These are phyloP conservation scores for Arxiozyma heterogenica DNA, from an alignment of 1,139 yeast species.

Conservation along the genomic window DNA sequence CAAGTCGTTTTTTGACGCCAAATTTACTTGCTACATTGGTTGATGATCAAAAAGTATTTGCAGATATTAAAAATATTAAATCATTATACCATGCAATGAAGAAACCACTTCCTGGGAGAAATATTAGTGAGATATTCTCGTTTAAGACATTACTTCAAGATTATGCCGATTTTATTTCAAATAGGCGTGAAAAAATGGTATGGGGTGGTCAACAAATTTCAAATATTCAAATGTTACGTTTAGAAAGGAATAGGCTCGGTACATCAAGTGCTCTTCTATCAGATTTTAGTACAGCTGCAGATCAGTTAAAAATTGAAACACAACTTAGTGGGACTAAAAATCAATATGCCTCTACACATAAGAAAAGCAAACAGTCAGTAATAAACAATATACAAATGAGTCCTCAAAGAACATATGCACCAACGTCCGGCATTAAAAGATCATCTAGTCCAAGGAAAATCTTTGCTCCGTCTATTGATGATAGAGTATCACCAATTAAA, in stretches of 20 bases:
- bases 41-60: slow-evolving; percentile 24
- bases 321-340: neutral
- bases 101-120: slow-evolving; percentile 9
- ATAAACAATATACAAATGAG: neutral
- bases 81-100: slow-evolving; percentile 17
- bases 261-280: neutral
- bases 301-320: slow-evolving; percentile 10
- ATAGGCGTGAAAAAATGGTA: slow-evolving; percentile 22
- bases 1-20: slow-evolving; percentile 27
- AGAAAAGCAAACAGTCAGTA: neutral
- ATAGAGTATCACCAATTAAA: neutral
- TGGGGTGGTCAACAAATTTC: slow-evolving; percentile 25
- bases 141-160: slow-evolving; percentile 22
- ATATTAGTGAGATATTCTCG: slow-evolving; percentile 14
- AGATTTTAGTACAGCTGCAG: slow-evolving; percentile 25
- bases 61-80: slow-evolving; percentile 15
- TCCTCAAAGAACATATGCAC: slow-evolving; percentile 7
- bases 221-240: slow-evolving; percentile 15
- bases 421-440: slow-evolving; percentile 2
- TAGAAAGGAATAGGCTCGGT: slow-evolving; percentile 3
- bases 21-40: slow-evolving; percentile 24
- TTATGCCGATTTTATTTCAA: slow-evolving; percentile 22
- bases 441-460: slow-evolving; percentile 9
- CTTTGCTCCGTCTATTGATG: slow-evolving; percentile 7
- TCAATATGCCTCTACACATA: slow-evolving; percentile 8